A percentile compares a stretch with the other conserved stretches of the same genome.
Evolutionary conservation across 1,284 basidiomycete genomes (phyloP).

Genomic region (Ganoderma lucidum): DNA sequence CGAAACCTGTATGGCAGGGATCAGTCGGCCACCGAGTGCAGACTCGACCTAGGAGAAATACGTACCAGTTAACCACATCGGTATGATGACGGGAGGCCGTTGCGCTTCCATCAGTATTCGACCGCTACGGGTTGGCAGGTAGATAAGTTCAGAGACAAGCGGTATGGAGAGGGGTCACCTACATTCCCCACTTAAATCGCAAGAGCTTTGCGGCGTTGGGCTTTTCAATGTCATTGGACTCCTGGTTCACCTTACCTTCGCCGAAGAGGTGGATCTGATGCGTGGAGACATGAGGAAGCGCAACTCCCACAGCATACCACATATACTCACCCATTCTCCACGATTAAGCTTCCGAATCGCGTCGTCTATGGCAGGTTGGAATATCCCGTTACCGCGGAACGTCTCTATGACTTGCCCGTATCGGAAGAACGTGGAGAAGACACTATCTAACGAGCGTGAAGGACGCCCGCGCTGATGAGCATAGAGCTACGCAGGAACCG

Average conservation of each 20-base stretch:
- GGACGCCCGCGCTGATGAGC: not conserved
- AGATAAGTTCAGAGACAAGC: not conserved
- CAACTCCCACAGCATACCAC: not conserved
- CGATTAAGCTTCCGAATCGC: constrained; percentile 83
- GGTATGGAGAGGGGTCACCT: constrained; percentile 47
- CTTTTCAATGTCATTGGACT: constrained; percentile 48
- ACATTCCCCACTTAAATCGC: constrained; percentile 98
- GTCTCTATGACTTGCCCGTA: constrained; percentile 95
- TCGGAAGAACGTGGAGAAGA: constrained; percentile 86
- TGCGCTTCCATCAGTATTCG: constrained; percentile 85
- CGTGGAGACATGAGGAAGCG: not conserved
- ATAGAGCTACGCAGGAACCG: constrained; percentile 1
- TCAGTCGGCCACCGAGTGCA: not conserved
- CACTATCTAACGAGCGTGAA: constrained; percentile 53
- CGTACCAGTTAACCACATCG: constrained; percentile 90
- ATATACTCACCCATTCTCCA: constrained; percentile 83
- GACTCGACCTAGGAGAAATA: constrained; percentile 3
- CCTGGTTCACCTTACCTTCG: constrained; percentile 92
- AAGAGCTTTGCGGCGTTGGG: constrained; percentile 59
- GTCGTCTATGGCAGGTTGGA: constrained; percentile 86
- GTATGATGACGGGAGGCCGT: constrained; percentile 83
- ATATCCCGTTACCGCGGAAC: constrained; percentile 88
- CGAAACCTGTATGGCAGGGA: constrained; percentile 66
- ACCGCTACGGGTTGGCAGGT: constrained; percentile 56
- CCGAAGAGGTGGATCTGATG: constrained; percentile 90